phyloP scores from a whole-genome alignment of 2,329 filamentous ascomycete genomes.

The Ceratocystis papillata region DNA sequence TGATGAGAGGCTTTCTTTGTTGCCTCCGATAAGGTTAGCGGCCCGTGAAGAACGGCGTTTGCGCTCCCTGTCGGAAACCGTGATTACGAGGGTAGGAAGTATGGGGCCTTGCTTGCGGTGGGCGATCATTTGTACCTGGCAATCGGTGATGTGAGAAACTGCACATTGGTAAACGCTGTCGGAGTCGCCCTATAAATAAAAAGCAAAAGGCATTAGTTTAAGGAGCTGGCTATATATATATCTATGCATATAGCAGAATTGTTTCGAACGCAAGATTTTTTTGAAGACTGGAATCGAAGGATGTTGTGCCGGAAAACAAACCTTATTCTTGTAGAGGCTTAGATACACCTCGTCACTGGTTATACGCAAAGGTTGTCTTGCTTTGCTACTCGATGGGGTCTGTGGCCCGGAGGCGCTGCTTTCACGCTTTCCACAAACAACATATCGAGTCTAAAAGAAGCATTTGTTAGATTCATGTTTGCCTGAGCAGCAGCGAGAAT shows the following conservation, averaged over 20 bases:
- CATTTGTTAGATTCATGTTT: conserved; percentile 12
- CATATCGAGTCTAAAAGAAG: conserved; percentile 43
- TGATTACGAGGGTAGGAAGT: conserved; percentile 49
- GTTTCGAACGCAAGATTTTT: no score
- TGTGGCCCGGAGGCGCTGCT: conserved; percentile 27
- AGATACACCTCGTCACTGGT: conserved; percentile 35
- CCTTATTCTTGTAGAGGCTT: conserved; percentile 48
- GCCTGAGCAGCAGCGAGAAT: neutral
- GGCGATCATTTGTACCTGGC: conserved; percentile 47
- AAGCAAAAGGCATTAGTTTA: conserved; percentile 5
- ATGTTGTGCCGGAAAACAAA: conserved; percentile 28
- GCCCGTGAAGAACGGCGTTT: conserved; percentile 56
- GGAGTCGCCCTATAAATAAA: conserved; percentile 37
- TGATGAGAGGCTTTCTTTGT: conserved; percentile 36
- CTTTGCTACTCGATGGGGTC: conserved; percentile 35
- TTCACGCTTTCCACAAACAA: conserved; percentile 40
- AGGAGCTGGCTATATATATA: neutral
- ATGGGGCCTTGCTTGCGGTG: conserved; percentile 52
- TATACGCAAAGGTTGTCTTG: conserved; percentile 26
- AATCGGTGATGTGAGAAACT: conserved; percentile 43
- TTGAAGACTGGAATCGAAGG: neutral
- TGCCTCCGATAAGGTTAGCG: conserved; percentile 42
- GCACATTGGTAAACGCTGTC: conserved; percentile 47
- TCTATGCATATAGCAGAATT: no score
- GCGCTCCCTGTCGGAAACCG: conserved; percentile 48